Percentiles rank a stretch among this genome's conserved stretches.
Evolutionary conservation across 441 rosid genomes (phyloP).

Genomic region (Gossypium schwendimanii): DNA sequence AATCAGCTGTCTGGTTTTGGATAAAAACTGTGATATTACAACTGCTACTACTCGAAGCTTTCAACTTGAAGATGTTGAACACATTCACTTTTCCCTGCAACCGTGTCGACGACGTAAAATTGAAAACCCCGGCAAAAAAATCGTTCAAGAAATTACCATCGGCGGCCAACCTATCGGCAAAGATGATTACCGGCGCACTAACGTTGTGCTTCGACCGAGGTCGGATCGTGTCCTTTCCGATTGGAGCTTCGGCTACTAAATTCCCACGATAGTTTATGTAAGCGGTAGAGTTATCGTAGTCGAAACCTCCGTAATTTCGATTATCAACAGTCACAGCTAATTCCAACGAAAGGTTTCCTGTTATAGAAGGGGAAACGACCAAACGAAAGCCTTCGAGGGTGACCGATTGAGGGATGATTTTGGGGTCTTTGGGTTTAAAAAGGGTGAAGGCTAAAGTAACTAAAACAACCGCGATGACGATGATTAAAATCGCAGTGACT

Average conservation of each 20-base stretch:
- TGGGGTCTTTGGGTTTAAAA: conserved; percentile 38
- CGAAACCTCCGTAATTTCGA: conserved; percentile 37
- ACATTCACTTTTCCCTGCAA: conserved; percentile 27
- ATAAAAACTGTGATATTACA: conserved; percentile 26
- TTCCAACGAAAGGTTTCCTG: conserved; percentile 29
- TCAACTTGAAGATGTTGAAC: conserved; percentile 28
- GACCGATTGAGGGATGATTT: conserved; percentile 19
- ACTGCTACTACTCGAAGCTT: conserved; percentile 19
- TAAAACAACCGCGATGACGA: conserved; percentile 14
- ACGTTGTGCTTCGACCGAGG: conserved; percentile 30
- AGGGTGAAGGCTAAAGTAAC: conserved; percentile 28
- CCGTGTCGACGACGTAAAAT: conserved; percentile 24
- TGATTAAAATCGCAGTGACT: conserved; percentile 12
- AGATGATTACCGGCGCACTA: conserved; percentile 17
- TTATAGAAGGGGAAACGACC: not conserved
- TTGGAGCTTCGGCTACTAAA: conserved; percentile 21
- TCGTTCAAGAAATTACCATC: conserved; percentile 16
- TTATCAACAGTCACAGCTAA: conserved; percentile 23
- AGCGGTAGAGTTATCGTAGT: conserved; percentile 21
- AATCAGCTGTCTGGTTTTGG: not conserved
- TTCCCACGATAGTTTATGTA: conserved; percentile 21
- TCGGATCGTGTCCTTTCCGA: conserved; percentile 20
- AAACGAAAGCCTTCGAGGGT: conserved; percentile 6
- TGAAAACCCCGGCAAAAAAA: conserved; percentile 8
- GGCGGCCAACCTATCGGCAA: conserved; percentile 17